Percentiles rank a stretch among this genome's conserved stretches.
phyloP scores from a whole-genome alignment of 192 early-diverging fungal species.

The Coemansia sp. region DNA sequence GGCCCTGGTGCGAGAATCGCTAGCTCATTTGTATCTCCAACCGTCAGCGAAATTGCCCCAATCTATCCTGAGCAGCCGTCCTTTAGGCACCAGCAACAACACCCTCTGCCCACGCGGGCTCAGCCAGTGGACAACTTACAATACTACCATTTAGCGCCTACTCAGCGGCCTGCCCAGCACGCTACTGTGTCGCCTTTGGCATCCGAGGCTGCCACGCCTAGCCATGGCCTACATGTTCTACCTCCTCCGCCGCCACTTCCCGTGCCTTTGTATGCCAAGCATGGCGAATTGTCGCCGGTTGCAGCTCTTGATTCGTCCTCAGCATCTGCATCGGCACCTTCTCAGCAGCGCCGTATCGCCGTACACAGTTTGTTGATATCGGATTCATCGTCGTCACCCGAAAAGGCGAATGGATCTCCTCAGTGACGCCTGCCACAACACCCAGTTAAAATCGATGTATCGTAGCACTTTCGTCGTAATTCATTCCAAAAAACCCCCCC shows the following conservation, averaged over 20 bases:
- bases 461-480: neutral
- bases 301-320: neutral
- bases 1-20: conserved; percentile 15
- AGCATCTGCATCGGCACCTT: conserved; percentile 3
- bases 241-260: neutral
- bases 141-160: conserved; percentile 4
- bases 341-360: conserved; percentile 35
- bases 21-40: conserved; percentile 12
- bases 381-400: conserved; percentile 40
- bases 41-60: conserved; percentile 4
- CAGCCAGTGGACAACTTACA: neutral
- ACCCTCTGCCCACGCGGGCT: conserved; percentile 59
- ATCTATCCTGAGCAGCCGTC: conserved; percentile 17
- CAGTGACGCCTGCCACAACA: neutral
- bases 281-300: neutral
- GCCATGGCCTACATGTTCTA: neutral
- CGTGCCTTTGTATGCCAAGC: neutral
- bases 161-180: neutral
- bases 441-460: neutral
- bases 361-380: conserved; percentile 43
- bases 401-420: conserved; percentile 25
- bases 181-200: neutral
- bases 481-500: no score
- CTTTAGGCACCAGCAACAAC: conserved; percentile 22
- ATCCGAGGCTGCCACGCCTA: neutral